A percentile compares a stretch with the other conserved stretches of the same genome.
phyloP scores from a whole-genome alignment of 148 eudicot species.

The Chenopodium suecicum region DNA sequence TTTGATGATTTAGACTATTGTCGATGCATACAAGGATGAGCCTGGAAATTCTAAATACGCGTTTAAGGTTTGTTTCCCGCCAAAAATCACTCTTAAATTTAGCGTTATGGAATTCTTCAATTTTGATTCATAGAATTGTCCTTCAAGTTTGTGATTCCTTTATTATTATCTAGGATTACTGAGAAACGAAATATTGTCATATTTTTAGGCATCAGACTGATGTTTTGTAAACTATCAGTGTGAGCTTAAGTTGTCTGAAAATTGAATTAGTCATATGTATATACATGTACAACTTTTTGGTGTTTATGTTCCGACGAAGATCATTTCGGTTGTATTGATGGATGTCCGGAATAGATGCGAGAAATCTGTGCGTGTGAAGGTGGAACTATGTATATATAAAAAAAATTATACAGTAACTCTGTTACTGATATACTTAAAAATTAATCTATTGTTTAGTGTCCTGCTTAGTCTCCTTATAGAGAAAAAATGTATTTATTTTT shows the following conservation, averaged over 20 bases:
- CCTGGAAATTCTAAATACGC: slow-evolving; percentile 79
- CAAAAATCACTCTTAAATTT: background rate
- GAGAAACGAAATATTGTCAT: background rate
- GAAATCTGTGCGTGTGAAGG: background rate
- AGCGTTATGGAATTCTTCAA: background rate
- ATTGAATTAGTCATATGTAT: background rate
- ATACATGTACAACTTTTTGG: background rate
- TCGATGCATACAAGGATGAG: slow-evolving; percentile 93
- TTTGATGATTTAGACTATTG: slow-evolving; percentile 59
- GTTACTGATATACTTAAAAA: background rate
- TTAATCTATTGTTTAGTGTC: background rate
- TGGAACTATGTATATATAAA: background rate
- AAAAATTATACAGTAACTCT: background rate
- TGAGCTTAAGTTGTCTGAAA: background rate
- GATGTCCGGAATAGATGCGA: background rate
- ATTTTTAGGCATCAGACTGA: background rate
- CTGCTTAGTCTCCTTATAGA: background rate
- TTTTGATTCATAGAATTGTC: background rate
- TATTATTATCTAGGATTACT: background rate
- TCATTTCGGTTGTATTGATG: background rate
- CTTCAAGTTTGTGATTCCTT: too few relatives aligned
- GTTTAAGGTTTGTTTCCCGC: slow-evolving; percentile 62
- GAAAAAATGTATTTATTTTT: background rate
- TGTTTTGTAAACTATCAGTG: background rate
- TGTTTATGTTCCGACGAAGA: background rate